Evolutionary conservation across 306 rosid species (phyloP).

Genomic region (Begonia fuchsioides): DNA sequence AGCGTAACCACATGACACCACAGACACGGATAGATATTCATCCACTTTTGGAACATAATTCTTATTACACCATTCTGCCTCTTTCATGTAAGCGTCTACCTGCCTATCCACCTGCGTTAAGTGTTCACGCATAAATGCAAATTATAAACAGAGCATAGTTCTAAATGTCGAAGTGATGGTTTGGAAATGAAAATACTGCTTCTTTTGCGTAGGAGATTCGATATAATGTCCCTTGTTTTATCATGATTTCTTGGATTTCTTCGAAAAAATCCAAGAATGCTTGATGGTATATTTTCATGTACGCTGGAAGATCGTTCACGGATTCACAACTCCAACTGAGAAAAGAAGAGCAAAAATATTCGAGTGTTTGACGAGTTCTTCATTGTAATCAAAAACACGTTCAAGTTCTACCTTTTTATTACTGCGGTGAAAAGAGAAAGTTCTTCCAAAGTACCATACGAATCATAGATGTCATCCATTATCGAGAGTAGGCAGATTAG

Average conservation of each 20-base stretch:
- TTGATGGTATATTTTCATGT: conserved; percentile 12
- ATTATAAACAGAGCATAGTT: neutral
- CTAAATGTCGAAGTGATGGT: too few relatives aligned
- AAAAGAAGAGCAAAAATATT: too few relatives aligned
- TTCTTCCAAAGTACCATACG: conserved; percentile 27
- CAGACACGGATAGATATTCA: conserved; percentile 1
- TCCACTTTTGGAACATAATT: neutral
- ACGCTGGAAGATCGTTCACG: conserved; percentile 12
- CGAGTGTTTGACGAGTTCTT: too few relatives aligned
- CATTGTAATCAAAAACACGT: too few relatives aligned
- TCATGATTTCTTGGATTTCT: conserved; percentile 7
- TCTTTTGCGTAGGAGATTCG: too few relatives aligned
- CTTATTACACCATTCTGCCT: conserved; percentile 1
- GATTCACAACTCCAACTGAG: conserved; percentile 14
- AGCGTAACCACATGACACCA: neutral
- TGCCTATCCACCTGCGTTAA: conserved; percentile 1
- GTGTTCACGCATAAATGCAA: conserved; percentile 2
- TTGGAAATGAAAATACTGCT: too few relatives aligned
- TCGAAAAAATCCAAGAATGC: too few relatives aligned
- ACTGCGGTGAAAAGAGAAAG: too few relatives aligned
- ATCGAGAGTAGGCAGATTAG: conserved; percentile 1
- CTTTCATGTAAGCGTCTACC: neutral
- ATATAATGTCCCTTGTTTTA: too few relatives aligned
- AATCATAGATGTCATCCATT: conserved; percentile 34
- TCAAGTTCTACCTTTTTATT: conserved; percentile 8